Evolutionary conservation across 2,329 filamentous ascomycete species (phyloP).

Genomic region (Ophiobolus disseminans): DNA sequence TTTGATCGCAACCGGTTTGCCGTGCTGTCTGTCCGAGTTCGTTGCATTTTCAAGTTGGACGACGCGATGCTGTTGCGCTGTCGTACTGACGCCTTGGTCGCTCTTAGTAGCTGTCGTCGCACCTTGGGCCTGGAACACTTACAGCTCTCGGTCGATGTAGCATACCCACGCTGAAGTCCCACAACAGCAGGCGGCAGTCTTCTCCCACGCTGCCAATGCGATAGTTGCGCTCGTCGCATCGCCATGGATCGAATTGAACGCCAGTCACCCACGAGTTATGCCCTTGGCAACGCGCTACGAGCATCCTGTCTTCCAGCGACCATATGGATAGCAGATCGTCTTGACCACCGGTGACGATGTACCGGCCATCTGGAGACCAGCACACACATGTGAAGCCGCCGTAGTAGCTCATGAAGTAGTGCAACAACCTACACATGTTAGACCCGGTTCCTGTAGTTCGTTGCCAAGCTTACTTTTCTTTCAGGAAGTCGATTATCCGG

Average conservation of each 20-base stretch:
- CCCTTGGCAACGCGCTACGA: conserved; percentile 91
- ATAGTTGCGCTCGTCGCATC: conserved; percentile 94
- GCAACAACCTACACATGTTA: conserved; percentile 68
- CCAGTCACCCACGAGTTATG: conserved; percentile 95
- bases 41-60: conserved; percentile 52
- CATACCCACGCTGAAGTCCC: conserved; percentile 99
- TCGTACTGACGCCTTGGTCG: conserved; percentile 59
- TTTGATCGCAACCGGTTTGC: conserved; percentile 72
- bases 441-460: background rate
- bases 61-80: conserved; percentile 63
- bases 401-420: conserved; percentile 90
- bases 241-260: conserved; percentile 95
- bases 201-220: conserved; percentile 96
- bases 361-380: conserved; percentile 97
- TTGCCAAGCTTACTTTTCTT: conserved; percentile 73
- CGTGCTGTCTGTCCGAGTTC: conserved; percentile 67
- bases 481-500: conserved; percentile 88
- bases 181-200: conserved; percentile 86
- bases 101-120: background rate
- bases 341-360: conserved; percentile 92
- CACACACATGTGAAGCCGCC: conserved; percentile 91
- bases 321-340: conserved; percentile 97
- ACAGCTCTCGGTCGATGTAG: conserved; percentile 87
- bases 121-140: conserved; percentile 48
- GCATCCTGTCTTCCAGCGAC: conserved; percentile 81